phyloP scores from a whole-genome alignment of 1,139 yeast species.

The Maudiozyma humilis region DNA sequence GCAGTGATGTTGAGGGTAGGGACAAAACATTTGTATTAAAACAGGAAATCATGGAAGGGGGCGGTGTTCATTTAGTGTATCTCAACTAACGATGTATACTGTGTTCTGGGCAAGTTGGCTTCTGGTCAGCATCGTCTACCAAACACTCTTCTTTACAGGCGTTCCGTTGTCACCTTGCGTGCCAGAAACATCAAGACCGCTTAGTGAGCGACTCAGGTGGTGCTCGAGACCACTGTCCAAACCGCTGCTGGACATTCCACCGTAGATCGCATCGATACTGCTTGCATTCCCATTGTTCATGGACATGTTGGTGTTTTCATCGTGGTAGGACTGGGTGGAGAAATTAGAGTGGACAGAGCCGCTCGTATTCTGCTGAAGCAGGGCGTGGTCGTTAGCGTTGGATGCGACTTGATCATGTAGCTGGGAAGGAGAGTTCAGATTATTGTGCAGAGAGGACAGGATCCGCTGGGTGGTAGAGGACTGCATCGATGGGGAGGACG shows the following conservation, averaged over 20 bases:
- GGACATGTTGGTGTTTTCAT: slow-evolving; percentile 11
- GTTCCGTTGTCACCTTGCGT: slow-evolving; percentile 9
- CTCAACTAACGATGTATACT: no score
- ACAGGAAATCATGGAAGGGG: no score
- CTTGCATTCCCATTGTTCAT: slow-evolving; percentile 11
- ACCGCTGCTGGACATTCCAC: slow-evolving; percentile 6
- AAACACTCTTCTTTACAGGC: slow-evolving; percentile 5
- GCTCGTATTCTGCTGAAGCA: slow-evolving; percentile 29
- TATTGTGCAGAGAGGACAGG: slow-evolving; percentile 10
- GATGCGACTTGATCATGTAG: slow-evolving; percentile 7
- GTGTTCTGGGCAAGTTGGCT: no score
- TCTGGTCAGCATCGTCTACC: no score
- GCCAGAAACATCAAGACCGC: slow-evolving; percentile 27
- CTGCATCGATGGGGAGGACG: slow-evolving; percentile 17
- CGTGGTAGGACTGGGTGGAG: slow-evolving; percentile 28
- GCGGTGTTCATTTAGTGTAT: no score
- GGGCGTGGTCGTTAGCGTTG: slow-evolving; percentile 9
- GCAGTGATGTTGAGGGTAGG: no score
- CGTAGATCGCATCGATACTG: slow-evolving; percentile 8
- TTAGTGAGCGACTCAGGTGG: slow-evolving; percentile 28
- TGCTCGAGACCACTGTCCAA: slow-evolving; percentile 23
- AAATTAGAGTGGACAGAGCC: slow-evolving; percentile 31
- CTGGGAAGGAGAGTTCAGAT: neutral
- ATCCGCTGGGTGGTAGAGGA: slow-evolving; percentile 9
- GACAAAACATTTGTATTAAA: neutral